A percentile compares a stretch with the other conserved stretches of the same genome.
Evolutionary conservation across 495 filamentous ascomycete species (phyloP).

Genomic region (Penicillium arizonense): DNA sequence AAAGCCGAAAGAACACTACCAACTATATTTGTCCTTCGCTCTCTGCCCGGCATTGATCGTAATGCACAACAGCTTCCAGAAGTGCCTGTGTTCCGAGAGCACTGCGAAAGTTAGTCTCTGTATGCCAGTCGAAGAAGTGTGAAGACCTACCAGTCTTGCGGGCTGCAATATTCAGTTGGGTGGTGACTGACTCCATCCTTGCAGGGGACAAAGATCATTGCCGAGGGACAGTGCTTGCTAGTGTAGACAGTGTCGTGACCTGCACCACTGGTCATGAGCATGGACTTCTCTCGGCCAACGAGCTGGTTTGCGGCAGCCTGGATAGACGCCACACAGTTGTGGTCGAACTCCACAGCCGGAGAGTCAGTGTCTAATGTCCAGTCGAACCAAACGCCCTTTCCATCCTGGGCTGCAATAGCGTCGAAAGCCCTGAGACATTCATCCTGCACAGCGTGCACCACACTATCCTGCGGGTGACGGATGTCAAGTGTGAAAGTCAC

Average conservation of each 20-base stretch:
- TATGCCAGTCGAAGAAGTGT: background rate
- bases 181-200: constrained; percentile 62
- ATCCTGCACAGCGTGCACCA: constrained; percentile 51
- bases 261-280: constrained; percentile 50
- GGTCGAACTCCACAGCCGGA: constrained; percentile 61
- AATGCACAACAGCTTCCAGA: constrained; percentile 35
- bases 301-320: constrained; percentile 51
- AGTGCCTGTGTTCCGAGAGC: constrained; percentile 35
- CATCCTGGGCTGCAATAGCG: constrained; percentile 48
- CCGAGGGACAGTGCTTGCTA: constrained; percentile 52
- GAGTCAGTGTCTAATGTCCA: constrained; percentile 60
- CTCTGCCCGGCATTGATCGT: constrained; percentile 21
- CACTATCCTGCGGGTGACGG: constrained; percentile 56
- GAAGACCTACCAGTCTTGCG: constrained; percentile 51
- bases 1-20: background rate
- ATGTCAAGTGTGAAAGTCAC: constrained; percentile 71
- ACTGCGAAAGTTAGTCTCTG: constrained; percentile 16
- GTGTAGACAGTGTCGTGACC: constrained; percentile 64
- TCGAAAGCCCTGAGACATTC: constrained; percentile 44
- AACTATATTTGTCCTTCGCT: background rate
- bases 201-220: constrained; percentile 65
- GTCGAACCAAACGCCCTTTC: constrained; percentile 41
- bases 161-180: constrained; percentile 55
- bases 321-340: constrained; percentile 60
- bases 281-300: constrained; percentile 33